These are phyloP conservation scores for Ajuga reptans DNA, from an alignment of 305 asterid genomes.

Conservation along the genomic window DNA sequence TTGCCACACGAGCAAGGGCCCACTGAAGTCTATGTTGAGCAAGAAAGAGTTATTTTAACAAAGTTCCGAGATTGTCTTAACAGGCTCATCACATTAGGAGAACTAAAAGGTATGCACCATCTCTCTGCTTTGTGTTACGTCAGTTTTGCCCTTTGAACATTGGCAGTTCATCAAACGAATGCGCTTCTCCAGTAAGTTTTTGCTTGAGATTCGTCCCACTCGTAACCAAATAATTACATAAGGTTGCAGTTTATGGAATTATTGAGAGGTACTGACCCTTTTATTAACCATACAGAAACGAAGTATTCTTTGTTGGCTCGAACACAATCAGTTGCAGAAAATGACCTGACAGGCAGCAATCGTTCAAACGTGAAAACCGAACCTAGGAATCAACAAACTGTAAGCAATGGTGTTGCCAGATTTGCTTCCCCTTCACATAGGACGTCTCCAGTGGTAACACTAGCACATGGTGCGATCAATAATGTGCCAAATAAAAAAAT, in stretches of 20 bases:
- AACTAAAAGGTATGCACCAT: constrained; percentile 62
- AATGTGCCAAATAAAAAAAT: constrained; percentile 27
- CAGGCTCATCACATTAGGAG: constrained; percentile 77
- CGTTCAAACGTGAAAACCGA: constrained; percentile 30
- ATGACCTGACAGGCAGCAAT: constrained; percentile 34
- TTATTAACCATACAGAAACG: constrained; percentile 41
- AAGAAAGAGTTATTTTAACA: constrained; percentile 79
- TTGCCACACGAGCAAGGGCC: constrained; percentile 45
- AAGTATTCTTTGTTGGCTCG: constrained; percentile 56
- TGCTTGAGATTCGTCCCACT: neutral
- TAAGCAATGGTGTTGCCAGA: constrained; percentile 47
- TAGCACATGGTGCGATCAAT: constrained; percentile 28
- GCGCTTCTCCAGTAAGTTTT: neutral
- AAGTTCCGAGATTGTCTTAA: constrained; percentile 92
- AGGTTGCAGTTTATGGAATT: neutral
- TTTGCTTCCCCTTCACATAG: constrained; percentile 27
- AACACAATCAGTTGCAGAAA: constrained; percentile 37
- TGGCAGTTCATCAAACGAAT: neutral
- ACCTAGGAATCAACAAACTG: constrained; percentile 32
- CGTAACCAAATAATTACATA: neutral
- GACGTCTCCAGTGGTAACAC: constrained; percentile 30
- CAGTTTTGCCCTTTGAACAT: neutral
- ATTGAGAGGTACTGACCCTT: constrained; percentile 9
- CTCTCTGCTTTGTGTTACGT: constrained; percentile 19
- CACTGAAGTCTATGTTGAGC: constrained; percentile 63